Conservation (phyloP, 768 basidiomycete genomes). For the Tulasnella sp. region DNA sequence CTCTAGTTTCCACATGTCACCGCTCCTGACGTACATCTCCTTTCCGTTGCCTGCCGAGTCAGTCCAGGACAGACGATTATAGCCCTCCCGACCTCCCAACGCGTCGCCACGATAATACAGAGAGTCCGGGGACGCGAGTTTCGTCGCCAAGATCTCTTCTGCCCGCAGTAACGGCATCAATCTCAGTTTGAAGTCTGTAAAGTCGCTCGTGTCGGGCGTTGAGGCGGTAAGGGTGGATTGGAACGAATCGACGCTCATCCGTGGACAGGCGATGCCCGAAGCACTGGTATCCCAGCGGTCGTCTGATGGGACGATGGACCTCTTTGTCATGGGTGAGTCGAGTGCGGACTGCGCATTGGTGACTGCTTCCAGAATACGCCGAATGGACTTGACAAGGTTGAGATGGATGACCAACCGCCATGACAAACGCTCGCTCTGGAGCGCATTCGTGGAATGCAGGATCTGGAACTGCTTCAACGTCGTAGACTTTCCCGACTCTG, state of each 20-base stretch:
- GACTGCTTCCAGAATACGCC: constrained; percentile 48
- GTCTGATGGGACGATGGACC: constrained; percentile 1
- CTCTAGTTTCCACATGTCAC: constrained; percentile 9
- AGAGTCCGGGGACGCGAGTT: constrained; percentile 17
- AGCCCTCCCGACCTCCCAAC: constrained; percentile 15
- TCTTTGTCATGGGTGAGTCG: constrained; percentile 1
- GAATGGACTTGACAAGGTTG: constrained; percentile 59
- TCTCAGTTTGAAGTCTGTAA: constrained; percentile 10
- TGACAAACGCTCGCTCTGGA: constrained; percentile 46
- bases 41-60: background rate
- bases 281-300: constrained; percentile 18
- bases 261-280: constrained; percentile 14
- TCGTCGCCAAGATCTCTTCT: constrained; percentile 14
- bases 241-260: background rate
- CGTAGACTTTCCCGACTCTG: constrained; percentile 53
- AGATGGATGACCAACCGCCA: constrained; percentile 64
- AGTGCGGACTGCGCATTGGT: constrained; percentile 33
- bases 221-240: background rate
- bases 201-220: constrained; percentile 12
- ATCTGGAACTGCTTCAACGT: constrained; percentile 68
- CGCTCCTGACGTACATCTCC: constrained; percentile 16
- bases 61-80: constrained; percentile 17
- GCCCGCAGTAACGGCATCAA: constrained; percentile 15
- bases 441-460: constrained; percentile 53
- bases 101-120: constrained; percentile 16